A percentile compares a stretch with the other conserved stretches of the same genome.
Evolutionary conservation across 78 protist genomes (phyloP).

Genomic region (Kipferlia bialata): DNA sequence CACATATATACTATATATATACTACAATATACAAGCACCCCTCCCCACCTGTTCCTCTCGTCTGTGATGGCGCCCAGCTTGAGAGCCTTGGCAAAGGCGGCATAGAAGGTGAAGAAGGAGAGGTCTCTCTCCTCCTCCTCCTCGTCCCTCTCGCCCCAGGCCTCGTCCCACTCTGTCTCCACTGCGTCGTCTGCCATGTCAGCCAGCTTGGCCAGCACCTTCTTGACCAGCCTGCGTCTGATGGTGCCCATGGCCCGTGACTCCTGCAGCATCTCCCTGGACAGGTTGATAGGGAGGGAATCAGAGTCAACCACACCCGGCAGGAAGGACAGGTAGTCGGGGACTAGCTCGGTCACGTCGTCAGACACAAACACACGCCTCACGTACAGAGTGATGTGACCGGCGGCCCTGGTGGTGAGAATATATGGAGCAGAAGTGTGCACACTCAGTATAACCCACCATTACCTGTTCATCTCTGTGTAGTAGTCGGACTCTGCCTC

Average conservation of each 20-base stretch:
- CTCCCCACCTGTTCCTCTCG: too few species aligned
- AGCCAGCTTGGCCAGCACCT: conserved; percentile 70
- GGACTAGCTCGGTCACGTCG: conserved; percentile 77
- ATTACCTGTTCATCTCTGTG: conserved; percentile 25
- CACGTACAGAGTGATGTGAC: conserved; percentile 73
- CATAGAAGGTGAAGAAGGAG: conserved; percentile 57
- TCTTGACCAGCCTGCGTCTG: conserved; percentile 69
- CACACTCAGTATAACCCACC: too few species aligned
- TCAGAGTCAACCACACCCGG: conserved; percentile 93
- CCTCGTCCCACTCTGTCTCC: too few species aligned
- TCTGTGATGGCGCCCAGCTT: conserved; percentile 94
- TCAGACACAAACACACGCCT: conserved; percentile 87
- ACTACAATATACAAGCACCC: too few species aligned
- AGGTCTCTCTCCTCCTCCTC: conserved; percentile 25
- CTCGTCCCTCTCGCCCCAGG: not conserved
- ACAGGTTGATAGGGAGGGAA: conserved; percentile 91
- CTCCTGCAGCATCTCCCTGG: conserved; percentile 90
- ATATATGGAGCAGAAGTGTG: too few species aligned
- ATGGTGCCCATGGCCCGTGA: conserved; percentile 46
- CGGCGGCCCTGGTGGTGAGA: too few species aligned
- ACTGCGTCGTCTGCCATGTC: conserved; percentile 25
- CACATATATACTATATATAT: too few species aligned
- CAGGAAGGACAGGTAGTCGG: conserved; percentile 81
- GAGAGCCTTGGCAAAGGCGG: conserved; percentile 65
- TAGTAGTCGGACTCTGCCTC: conserved; percentile 46